Base-by-base conservation (phyloP, 139 green algal species). In the Pseudopediastrum boryanum region DNA sequence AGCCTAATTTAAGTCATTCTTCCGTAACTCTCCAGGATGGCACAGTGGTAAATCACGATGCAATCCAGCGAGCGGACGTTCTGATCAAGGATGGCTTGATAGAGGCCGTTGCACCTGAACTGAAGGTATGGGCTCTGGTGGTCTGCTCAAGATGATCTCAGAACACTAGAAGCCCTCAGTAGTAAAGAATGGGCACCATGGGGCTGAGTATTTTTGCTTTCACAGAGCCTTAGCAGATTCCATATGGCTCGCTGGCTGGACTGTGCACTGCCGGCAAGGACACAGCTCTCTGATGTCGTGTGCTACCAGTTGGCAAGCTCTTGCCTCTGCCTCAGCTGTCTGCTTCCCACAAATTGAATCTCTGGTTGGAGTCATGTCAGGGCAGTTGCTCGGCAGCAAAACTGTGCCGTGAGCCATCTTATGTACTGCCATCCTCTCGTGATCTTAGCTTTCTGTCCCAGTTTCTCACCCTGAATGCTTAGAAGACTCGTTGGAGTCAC, bases 41-140 rank as follows among this genome's bases (percentile, higher is more conserved):
- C 27, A 96, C 85, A 19, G 94, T 98, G 0, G 93, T 98, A 0
- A 98, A 98, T 64, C 85, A 93, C 25, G 92, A 98, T 64, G 9
- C 58, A 8, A 35, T 88, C 29, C 54, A 82, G 2, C 4, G 70
- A 31, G 90, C 93, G 4, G 94, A 98, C 75, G 92, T 98, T 21
- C 88, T 98, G 2, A 90, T 98, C 27, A 76, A 88, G 1, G 89
- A 86, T n/a, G 90, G 79, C 1, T 38, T 87, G 2, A 97, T 98
- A 19, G 23, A 46, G 0, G 56, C 81, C 2, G 89, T 98, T 9
- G 87, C 75, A 2, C 70, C 85, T 1, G 23, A 71, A 39, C 59
- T 98, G 3, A 33, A 93, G 85, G 89, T 93, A 31, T n/a, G n/a
- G n/a, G n/a, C n/a, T n/a, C n/a, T n/a, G n/a, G n/a, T n/a, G n/a